These are phyloP conservation scores for Diutina scorzettiae DNA, from an alignment of 1,139 yeast species.

Conservation along the genomic window DNA sequence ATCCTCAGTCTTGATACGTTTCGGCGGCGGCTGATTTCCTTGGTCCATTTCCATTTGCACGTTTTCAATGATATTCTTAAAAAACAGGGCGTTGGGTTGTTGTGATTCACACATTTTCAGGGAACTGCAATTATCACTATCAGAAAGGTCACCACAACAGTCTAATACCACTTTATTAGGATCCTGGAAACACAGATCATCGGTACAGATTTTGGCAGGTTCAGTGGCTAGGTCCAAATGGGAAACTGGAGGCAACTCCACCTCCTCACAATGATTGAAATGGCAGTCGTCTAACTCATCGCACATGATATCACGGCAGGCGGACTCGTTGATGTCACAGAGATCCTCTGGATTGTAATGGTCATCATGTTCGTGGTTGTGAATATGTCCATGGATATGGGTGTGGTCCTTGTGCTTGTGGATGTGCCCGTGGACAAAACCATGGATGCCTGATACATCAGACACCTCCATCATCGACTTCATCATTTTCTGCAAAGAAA, in stretches of 20 bases:
- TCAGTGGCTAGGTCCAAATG: not conserved
- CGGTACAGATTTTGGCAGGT: constrained; percentile 3
- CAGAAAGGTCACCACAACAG: not conserved
- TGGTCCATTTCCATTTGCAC: constrained; percentile 13
- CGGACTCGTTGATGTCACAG: constrained; percentile 20
- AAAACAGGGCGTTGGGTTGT: constrained; percentile 16
- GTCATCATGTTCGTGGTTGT: constrained; percentile 32
- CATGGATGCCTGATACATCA: constrained; percentile 21
- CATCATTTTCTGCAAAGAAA: no score
- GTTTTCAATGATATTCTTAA: constrained; percentile 24
- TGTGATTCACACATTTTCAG: constrained; percentile 20
- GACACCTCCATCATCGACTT: not conserved
- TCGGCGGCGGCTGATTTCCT: constrained; percentile 5
- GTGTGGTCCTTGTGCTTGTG: constrained; percentile 54
- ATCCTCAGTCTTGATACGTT: not conserved
- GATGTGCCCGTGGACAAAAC: constrained; percentile 58
- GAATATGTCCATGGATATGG: constrained; percentile 61
- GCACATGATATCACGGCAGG: constrained; percentile 31
- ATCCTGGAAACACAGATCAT: constrained; percentile 1
- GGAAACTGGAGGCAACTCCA: constrained; percentile 1
- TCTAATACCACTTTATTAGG: not conserved
- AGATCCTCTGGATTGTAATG: constrained; percentile 8
- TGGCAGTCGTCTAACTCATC: constrained; percentile 36
- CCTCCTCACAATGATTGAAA: constrained; percentile 13
- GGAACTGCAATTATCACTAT: not conserved